A percentile compares a stretch with the other conserved stretches of the same genome.
Evolutionary conservation across 2,329 filamentous ascomycete genomes (phyloP).

Genomic region (Alternaria gansuensis): DNA sequence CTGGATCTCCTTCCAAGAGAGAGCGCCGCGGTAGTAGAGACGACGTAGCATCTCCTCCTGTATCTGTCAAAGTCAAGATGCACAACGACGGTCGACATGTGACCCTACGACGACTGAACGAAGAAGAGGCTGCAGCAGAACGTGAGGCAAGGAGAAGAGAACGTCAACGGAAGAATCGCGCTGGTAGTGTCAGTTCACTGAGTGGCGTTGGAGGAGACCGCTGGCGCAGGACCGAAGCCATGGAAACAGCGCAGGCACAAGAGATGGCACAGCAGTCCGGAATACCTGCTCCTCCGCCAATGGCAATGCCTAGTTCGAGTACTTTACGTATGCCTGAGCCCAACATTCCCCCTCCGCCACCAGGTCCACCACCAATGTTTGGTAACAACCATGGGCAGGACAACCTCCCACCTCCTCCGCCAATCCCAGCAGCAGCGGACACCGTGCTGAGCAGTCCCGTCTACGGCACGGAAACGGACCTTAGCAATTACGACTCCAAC

Average conservation of each 20-base stretch:
- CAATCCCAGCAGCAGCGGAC: constrained; percentile 42
- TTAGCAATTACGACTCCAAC: constrained; percentile 53
- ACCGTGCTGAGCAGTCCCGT: constrained; percentile 51
- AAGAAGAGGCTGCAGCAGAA: constrained; percentile 69
- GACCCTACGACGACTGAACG: constrained; percentile 67
- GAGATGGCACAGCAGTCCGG: constrained; percentile 38
- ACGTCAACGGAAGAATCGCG: constrained; percentile 51
- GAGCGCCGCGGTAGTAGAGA: constrained; percentile 49
- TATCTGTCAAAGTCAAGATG: constrained; percentile 71
- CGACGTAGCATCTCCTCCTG: constrained; percentile 64
- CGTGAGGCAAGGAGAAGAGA: constrained; percentile 64
- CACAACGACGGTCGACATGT: constrained; percentile 70
- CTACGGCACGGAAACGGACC: constrained; percentile 52
- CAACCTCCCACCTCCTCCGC: constrained; percentile 47
- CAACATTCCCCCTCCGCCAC: constrained; percentile 43
- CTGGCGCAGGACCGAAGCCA: constrained; percentile 52
- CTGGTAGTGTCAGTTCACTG: constrained; percentile 54
- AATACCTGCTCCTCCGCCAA: constrained; percentile 36
- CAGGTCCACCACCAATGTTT: constrained; percentile 42
- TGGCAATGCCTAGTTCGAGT: constrained; percentile 39
- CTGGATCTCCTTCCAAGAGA: constrained; percentile 42
- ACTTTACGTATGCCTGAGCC: constrained; percentile 45
- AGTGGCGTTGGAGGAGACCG: constrained; percentile 49
- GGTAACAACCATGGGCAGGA: constrained; percentile 13
- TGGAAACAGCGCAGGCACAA: constrained; percentile 49